These are phyloP conservation scores for Hyphodiscus sp. DNA, from an alignment of 2,329 filamentous ascomycete species.

Conservation along the genomic window DNA sequence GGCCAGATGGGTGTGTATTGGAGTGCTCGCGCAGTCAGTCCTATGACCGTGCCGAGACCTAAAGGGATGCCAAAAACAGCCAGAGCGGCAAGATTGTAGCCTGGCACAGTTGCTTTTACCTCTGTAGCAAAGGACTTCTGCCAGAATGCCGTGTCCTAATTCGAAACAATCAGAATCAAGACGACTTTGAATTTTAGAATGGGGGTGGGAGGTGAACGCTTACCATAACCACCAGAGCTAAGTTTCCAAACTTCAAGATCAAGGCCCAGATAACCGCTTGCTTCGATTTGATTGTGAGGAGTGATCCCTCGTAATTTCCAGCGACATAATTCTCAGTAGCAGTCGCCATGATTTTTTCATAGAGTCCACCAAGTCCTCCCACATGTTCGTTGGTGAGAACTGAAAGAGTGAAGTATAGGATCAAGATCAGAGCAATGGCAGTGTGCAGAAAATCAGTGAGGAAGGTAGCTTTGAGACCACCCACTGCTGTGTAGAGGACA, in stretches of 20 bases:
- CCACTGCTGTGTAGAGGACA: constrained; percentile 14
- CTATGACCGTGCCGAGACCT: constrained; percentile 39
- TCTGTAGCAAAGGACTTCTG: constrained; percentile 45
- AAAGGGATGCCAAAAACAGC: constrained; percentile 44
- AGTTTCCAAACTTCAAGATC: constrained; percentile 41
- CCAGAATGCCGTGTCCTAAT: constrained; percentile 44
- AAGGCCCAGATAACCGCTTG: constrained; percentile 38
- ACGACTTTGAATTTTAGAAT: too few species aligned
- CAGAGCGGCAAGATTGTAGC: constrained; percentile 36
- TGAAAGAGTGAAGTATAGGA: constrained; percentile 41
- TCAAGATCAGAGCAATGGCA: constrained; percentile 39
- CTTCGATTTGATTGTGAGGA: constrained; percentile 43
- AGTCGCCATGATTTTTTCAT: constrained; percentile 38
- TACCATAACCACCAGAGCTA: constrained; percentile 34
- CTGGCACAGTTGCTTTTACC: constrained; percentile 39
- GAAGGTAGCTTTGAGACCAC: constrained; percentile 19
- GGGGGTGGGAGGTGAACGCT: background rate
- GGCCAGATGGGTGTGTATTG: constrained; percentile 37
- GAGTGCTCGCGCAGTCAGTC: constrained; percentile 39
- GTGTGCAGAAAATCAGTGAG: constrained; percentile 33
- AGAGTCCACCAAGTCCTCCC: constrained; percentile 37
- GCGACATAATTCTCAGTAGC: constrained; percentile 33
- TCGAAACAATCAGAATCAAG: background rate
- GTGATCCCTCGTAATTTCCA: constrained; percentile 41
- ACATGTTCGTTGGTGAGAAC: constrained; percentile 38